A percentile compares a stretch with the other conserved stretches of the same genome.
phyloP scores from a whole-genome alignment of 2,329 filamentous ascomycete genomes.

The Aspergillus fijiensis region DNA sequence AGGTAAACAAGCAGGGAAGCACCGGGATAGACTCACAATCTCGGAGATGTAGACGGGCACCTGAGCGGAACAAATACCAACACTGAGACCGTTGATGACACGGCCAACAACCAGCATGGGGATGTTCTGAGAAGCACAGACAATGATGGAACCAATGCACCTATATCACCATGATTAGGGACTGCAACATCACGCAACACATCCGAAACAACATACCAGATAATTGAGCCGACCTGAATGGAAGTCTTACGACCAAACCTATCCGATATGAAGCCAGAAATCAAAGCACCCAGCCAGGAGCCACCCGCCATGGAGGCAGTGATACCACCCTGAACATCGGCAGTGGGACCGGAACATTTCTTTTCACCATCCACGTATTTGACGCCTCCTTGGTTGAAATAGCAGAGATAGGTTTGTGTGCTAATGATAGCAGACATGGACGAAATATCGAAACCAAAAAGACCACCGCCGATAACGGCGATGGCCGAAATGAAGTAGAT shows the following conservation, averaged over 20 bases:
- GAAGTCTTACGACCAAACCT: conserved; percentile 53
- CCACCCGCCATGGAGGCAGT: conserved; percentile 73
- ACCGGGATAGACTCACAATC: conserved; percentile 54
- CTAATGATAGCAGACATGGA: conserved; percentile 70
- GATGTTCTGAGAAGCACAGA: conserved; percentile 64
- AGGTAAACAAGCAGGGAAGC: conserved; percentile 58
- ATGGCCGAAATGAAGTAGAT: conserved; percentile 60
- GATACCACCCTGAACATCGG: conserved; percentile 65
- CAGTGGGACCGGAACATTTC: conserved; percentile 45
- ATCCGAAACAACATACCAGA: conserved; percentile 43
- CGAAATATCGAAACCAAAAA: conserved; percentile 78
- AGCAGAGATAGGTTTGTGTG: conserved; percentile 67
- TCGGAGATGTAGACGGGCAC: conserved; percentile 71
- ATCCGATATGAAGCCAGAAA: conserved; percentile 57
- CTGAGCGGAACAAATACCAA: conserved; percentile 71
- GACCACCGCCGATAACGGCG: conserved; percentile 62
- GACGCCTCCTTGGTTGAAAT: conserved; percentile 59
- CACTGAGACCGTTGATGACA: conserved; percentile 68
- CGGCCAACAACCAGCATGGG: conserved; percentile 71
- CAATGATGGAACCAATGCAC: conserved; percentile 59
- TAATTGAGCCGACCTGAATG: conserved; percentile 54
- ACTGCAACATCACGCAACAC: too few species aligned
- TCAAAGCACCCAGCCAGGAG: conserved; percentile 63
- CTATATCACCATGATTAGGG: conserved; percentile 23
- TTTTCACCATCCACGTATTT: conserved; percentile 30